phyloP scores from a whole-genome alignment of 345 rosid genomes.

The Lepidium sativum region DNA sequence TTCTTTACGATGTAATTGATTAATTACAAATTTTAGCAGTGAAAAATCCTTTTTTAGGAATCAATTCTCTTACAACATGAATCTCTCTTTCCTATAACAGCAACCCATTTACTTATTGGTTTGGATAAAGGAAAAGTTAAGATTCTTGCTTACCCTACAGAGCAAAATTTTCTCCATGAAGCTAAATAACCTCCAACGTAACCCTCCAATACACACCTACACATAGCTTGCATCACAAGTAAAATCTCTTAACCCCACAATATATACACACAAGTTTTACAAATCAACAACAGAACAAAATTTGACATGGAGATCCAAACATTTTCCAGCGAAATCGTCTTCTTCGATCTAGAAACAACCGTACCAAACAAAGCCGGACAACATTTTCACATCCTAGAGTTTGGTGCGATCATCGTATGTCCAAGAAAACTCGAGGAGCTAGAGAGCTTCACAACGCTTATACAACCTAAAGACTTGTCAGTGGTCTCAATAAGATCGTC shows the following conservation, averaged over 20 bases:
- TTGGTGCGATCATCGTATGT: conserved; percentile 80
- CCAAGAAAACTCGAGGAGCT: conserved; percentile 60
- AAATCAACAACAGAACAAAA: neutral
- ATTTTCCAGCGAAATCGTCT: conserved; percentile 43
- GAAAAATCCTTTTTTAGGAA: conserved; percentile 11
- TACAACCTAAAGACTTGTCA: conserved; percentile 57
- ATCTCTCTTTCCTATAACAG: too few species aligned
- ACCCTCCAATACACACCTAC: conserved; percentile 35
- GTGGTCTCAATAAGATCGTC: conserved; percentile 47
- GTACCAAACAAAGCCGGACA: conserved; percentile 58
- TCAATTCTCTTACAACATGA: conserved; percentile 8
- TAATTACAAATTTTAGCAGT: neutral
- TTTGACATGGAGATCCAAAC: conserved; percentile 14
- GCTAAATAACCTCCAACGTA: conserved; percentile 24
- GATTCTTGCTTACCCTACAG: conserved; percentile 28
- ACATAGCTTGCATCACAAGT: conserved; percentile 30
- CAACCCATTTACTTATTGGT: conserved; percentile 1
- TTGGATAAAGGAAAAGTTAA: conserved; percentile 14
- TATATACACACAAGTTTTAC: conserved; percentile 18
- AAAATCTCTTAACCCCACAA: conserved; percentile 28
- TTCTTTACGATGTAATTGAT: neutral
- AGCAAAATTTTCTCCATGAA: conserved; percentile 16
- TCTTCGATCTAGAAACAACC: conserved; percentile 82
- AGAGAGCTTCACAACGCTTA: conserved; percentile 57
- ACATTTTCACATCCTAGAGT: conserved; percentile 63